Conservation (phyloP, 805 yeast species). For the Starmerella kuoi region DNA sequence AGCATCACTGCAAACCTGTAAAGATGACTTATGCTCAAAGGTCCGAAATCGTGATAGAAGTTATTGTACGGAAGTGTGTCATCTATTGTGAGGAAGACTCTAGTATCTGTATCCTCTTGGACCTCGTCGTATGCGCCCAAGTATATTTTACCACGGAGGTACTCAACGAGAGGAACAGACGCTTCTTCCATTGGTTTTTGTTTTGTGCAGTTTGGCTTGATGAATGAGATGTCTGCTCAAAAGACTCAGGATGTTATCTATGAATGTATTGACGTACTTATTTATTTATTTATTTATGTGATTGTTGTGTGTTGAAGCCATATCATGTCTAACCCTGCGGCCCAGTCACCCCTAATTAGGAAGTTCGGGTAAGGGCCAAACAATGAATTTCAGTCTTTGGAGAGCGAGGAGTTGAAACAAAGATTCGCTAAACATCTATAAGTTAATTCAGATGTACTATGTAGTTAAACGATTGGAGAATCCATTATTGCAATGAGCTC, state of each 20-base stretch:
- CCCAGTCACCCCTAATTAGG: conserved; percentile 3
- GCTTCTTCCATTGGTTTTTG: conserved; percentile 2
- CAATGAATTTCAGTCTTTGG: too few relatives aligned
- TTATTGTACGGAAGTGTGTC: conserved; percentile 84
- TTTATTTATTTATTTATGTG: conserved; percentile 4
- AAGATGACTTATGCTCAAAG: conserved; percentile 81
- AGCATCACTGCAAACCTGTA: conserved; percentile 90
- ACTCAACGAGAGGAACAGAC: conserved; percentile 29
- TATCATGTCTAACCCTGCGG: conserved; percentile 1
- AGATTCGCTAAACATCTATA: too few relatives aligned
- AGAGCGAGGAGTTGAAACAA: too few relatives aligned
- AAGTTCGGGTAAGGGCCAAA: conserved; percentile 8
- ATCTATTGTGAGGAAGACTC: conserved; percentile 83
- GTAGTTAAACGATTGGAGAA: too few relatives aligned
- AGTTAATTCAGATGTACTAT: too few relatives aligned
- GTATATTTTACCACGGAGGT: conserved; percentile 42
- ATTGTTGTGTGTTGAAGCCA: conserved; percentile 4
- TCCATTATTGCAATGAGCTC: too few relatives aligned
- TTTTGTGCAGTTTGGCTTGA: not conserved
- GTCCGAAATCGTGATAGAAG: conserved; percentile 96
- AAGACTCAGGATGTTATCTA: not conserved
- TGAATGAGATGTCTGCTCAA: not conserved
- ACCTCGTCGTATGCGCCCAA: conserved; percentile 75
- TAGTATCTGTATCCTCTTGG: conserved; percentile 63
- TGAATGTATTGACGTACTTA: not conserved